Base-by-base conservation (phyloP, 305 asterid species). In the Plantago coronopus region DNA sequence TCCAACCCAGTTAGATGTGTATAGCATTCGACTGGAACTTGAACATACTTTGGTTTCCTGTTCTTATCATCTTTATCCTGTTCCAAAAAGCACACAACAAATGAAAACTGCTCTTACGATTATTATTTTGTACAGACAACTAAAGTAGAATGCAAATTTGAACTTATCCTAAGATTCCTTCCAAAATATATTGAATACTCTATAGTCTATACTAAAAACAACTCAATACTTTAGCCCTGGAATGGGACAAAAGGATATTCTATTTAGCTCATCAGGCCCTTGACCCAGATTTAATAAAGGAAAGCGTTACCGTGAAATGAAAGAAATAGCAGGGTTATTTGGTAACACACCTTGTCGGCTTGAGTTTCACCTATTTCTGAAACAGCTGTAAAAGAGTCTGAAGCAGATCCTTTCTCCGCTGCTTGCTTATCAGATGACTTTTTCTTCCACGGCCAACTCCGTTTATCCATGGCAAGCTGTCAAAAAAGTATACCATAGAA, bases 401-500 rank as follows among this genome's bases (percentile, higher is more conserved):
- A 49, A 48, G 71, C 66, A 44, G 69, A 64, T 59, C 63, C 67
- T 73, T 82, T 84, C 65, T 77, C 95, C 57, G 68, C 75, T 47
- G 78, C 75, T 51, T 81, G 82, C 69, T 87, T 93, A 59, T 93
- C 97, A 63, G 95, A 83, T 48, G 89, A 85, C 67, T 93, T 93
- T 72, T 83, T 93, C 95, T 89, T 93, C 99, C 99, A 93, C 0
- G 96, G 99, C 99, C 99, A 93, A 77, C 96, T 85, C 82, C 89
- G 69, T 55, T 76, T 82, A 65, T 93, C 97, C 99, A 93, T 93
- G 58, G 22, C 58, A 23, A 67, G 59, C 90, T 85, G 77, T 58
- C 17, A 44, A 65, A 22, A 44, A 44, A 61, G n/a, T 55, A 65
- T 47, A 61, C 37, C 21, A 49, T 9, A 18, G 25, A 21, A 29